These are phyloP conservation scores for Cryptococcus neoformans DNA, from an alignment of 1,284 basidiomycete species.

Conservation along the genomic window DNA sequence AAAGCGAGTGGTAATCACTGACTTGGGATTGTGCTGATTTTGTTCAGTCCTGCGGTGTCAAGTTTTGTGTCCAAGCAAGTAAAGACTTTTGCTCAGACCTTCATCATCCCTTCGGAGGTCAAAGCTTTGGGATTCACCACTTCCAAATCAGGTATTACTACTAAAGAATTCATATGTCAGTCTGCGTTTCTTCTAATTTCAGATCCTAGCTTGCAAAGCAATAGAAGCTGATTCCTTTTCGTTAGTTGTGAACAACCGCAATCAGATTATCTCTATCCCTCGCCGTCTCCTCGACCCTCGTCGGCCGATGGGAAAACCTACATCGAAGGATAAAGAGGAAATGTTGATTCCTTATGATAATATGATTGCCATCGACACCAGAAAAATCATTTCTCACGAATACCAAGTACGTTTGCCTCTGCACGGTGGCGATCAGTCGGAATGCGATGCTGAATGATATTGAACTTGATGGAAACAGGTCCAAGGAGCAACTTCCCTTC, in stretches of 20 bases:
- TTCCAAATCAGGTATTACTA: constrained; percentile 83
- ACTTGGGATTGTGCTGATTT: constrained; percentile 1
- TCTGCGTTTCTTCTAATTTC: constrained; percentile 9
- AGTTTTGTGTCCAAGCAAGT: constrained; percentile 60
- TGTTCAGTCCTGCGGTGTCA: constrained; percentile 64
- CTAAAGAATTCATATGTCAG: constrained; percentile 79
- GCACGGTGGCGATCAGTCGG: constrained; percentile 52
- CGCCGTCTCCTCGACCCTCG: constrained; percentile 78
- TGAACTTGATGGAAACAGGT: too few relatives aligned
- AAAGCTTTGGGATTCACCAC: constrained; percentile 69
- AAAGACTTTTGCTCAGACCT: constrained; percentile 66
- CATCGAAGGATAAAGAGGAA: constrained; percentile 77
- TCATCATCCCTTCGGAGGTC: constrained; percentile 65
- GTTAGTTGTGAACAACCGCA: background rate
- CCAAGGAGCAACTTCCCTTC: constrained; percentile 46
- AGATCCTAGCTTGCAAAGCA: too few relatives aligned
- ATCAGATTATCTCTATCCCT: constrained; percentile 42
- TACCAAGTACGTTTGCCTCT: constrained; percentile 48
- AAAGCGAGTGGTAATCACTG: background rate
- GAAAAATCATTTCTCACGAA: constrained; percentile 71
- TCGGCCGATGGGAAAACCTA: constrained; percentile 73
- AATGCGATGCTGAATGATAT: too few relatives aligned
- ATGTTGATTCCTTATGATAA: constrained; percentile 81
- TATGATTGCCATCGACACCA: constrained; percentile 67
- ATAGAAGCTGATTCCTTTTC: background rate